Conservation (phyloP, 768 basidiomycete genomes). For the Lentinula detonsa region DNA sequence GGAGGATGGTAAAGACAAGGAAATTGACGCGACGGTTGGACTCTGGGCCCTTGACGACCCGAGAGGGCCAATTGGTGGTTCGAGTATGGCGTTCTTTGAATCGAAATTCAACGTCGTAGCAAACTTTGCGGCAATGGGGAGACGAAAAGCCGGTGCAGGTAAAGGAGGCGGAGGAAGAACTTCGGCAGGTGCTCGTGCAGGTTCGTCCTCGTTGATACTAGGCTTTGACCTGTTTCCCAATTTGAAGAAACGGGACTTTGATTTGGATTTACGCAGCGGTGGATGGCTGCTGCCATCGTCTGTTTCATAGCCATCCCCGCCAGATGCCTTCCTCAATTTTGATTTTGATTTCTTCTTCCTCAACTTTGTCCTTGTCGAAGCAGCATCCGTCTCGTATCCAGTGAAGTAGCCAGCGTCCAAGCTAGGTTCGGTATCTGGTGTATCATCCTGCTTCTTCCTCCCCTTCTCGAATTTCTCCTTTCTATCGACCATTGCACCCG, state of each 20-base stretch:
- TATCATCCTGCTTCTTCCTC: constrained; percentile 17
- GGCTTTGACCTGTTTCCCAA: constrained; percentile 33
- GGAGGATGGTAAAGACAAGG: neutral
- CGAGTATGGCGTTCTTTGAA: neutral
- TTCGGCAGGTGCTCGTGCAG: constrained; percentile 8
- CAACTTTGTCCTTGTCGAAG: constrained; percentile 7
- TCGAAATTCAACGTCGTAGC: constrained; percentile 25
- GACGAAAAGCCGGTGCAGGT: constrained; percentile 20
- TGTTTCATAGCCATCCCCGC: constrained; percentile 19
- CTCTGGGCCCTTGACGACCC: neutral
- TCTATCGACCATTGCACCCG: neutral
- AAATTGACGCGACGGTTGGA: constrained; percentile 6
- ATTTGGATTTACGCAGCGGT: constrained; percentile 15
- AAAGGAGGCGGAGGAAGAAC: neutral
- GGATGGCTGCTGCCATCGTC: constrained; percentile 15
- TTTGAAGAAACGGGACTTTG: constrained; percentile 37
- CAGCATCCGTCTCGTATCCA: constrained; percentile 26
- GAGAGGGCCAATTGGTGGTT: constrained; percentile 7
- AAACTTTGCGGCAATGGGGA: constrained; percentile 44
- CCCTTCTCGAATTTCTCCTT: constrained; percentile 2
- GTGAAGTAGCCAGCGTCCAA: constrained; percentile 13
- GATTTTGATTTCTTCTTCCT: constrained; percentile 9
- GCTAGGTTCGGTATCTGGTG: constrained; percentile 13
- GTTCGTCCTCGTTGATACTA: constrained; percentile 24
- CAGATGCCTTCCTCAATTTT: constrained; percentile 17